Base-by-base conservation (phyloP, 768 basidiomycete species). In the Leucosporidium yakuticum region DNA sequence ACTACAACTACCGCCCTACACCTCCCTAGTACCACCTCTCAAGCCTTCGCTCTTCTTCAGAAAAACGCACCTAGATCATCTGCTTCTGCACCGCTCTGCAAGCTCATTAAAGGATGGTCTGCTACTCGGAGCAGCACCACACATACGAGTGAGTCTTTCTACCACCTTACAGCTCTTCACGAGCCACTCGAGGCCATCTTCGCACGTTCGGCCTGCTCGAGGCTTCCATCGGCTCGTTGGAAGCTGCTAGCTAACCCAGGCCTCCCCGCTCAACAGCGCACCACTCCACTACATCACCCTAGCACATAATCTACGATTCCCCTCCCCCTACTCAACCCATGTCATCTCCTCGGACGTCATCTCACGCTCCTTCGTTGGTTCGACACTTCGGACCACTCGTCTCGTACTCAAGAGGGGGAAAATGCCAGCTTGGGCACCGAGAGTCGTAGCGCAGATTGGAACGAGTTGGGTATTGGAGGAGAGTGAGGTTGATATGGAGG, bases 391-490 rank as follows among this genome's bases (percentile, higher is more conserved):
- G 65, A 96, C 94, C 15, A 92, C 88, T 2, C 86, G 94, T 27
- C 87, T 98, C 71, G 91, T 98, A 74, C 83, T 95, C 74, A 98
- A 98, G 80, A 84, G 86, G 31, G 94, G 92, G 9, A 84, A 88
- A n/a, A 82, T 96, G 67, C 94, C 94, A 0, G 83, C 88, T 74
- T 98, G 94, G 94, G 90, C 90, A 12, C 90, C 89, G 4, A 83
- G 85, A 76, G 88, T 88, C 65, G 87, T 97, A 68, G 80, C 92
- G 39, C 85, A 85, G 2, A 84, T 91, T 73, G 87, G 90, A 44
- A 94, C 96, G 79, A 88, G 88, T 4, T 98, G 92, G 94, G 86
- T 96, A 57, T 80, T 98, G 67, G 94, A 98, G 79, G 89, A 94
- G 81, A 95, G 88, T 74, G 90, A 95, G 76, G 90, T 97, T 11